Evolutionary conservation across 768 basidiomycete genomes (phyloP).

Genomic region (Agrocybe chaxingu): DNA sequence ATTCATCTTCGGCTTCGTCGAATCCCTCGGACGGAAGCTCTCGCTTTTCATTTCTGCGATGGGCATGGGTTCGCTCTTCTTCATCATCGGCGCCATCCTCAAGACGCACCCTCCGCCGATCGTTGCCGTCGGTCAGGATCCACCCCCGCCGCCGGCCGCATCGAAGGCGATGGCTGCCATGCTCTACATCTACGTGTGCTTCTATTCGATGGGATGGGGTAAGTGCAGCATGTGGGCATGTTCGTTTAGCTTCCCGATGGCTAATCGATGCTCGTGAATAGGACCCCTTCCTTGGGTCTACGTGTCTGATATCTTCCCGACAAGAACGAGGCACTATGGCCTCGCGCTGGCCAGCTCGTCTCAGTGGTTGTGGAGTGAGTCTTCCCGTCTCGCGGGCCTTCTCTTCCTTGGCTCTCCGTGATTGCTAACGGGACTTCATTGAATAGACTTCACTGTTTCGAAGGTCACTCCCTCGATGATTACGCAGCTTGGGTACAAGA

Average conservation of each 20-base stretch:
- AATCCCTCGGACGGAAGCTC: slow-evolving; percentile 63
- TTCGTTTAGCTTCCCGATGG: slow-evolving; percentile 17
- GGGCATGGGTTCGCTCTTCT: slow-evolving; percentile 79
- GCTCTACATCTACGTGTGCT: slow-evolving; percentile 84
- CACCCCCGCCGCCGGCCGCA: slow-evolving; percentile 45
- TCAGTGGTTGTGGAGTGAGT: slow-evolving; percentile 81
- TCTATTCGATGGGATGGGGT: slow-evolving; percentile 89
- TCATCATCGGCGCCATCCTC: slow-evolving; percentile 80
- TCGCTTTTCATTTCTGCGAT: slow-evolving; percentile 71
- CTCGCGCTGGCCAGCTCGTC: slow-evolving; percentile 70
- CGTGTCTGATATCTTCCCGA: slow-evolving; percentile 85
- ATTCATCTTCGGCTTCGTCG: slow-evolving; percentile 68
- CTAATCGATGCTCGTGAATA: slow-evolving; percentile 6
- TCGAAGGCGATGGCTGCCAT: slow-evolving; percentile 82
- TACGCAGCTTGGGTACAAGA: slow-evolving; percentile 62
- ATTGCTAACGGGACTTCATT: too few species aligned
- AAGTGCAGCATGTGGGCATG: slow-evolving; percentile 4
- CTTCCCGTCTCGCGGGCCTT: neutral
- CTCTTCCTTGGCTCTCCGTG: too few species aligned
- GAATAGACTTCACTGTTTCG: slow-evolving; percentile 39
- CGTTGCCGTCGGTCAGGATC: slow-evolving; percentile 16
- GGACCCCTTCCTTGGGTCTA: slow-evolving; percentile 54
- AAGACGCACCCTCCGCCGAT: slow-evolving; percentile 67
- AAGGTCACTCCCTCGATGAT: slow-evolving; percentile 69
- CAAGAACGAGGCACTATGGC: slow-evolving; percentile 79